phyloP scores from a whole-genome alignment of 2,329 filamentous ascomycete species.

The Colletotrichum endophyticum region DNA sequence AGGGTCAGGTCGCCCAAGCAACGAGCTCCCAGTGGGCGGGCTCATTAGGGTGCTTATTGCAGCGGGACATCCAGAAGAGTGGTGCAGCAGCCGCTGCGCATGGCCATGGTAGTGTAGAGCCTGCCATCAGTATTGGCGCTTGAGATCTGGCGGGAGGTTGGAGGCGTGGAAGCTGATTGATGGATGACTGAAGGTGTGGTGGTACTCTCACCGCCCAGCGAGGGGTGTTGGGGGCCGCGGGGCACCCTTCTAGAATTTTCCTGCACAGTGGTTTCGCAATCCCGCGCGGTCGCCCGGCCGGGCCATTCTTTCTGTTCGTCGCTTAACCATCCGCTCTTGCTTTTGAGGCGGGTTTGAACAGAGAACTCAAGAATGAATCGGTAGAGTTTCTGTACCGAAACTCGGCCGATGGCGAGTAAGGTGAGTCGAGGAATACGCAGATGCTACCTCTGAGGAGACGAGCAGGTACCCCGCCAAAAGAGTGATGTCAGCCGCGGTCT shows the following conservation, averaged over 20 bases:
- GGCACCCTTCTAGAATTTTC: slow-evolving; percentile 14
- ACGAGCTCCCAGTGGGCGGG: background rate
- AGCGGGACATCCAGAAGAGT: background rate
- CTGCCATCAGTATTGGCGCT: background rate
- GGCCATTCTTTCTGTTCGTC: background rate
- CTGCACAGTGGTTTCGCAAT: background rate
- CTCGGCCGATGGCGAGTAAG: background rate
- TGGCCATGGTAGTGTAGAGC: background rate
- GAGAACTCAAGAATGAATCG: background rate
- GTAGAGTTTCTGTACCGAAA: background rate
- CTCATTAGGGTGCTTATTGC: background rate
- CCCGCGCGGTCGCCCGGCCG: background rate
- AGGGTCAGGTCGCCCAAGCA: background rate
- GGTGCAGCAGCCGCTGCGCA: background rate
- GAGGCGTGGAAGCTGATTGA: background rate
- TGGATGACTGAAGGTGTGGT: background rate
- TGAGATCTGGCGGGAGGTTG: background rate
- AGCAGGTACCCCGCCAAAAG: background rate
- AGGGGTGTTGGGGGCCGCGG: background rate
- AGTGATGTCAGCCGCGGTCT: background rate
- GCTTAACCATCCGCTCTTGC: background rate
- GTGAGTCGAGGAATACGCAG: background rate
- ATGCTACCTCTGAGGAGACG: background rate
- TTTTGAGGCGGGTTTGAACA: background rate
- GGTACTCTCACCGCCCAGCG: background rate